phyloP scores from a whole-genome alignment of 2,329 filamentous ascomycete species.

The Gaeumannomyces sp. region DNA sequence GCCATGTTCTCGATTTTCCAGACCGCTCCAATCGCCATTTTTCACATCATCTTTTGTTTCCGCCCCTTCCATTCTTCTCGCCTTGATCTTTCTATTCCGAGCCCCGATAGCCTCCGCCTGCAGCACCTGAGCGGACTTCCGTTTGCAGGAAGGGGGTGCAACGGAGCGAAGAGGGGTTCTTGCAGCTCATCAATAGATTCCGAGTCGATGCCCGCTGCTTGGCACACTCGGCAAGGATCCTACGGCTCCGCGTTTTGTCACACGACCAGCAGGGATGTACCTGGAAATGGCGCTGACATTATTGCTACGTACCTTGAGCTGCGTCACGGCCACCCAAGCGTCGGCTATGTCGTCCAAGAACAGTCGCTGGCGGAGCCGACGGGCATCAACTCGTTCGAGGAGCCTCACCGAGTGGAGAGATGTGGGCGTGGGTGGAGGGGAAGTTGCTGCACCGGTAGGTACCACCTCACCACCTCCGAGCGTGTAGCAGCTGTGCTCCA shows the following conservation, averaged over 20 bases:
- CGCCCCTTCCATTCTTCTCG: background rate
- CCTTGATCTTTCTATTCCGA: background rate
- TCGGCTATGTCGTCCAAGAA: background rate
- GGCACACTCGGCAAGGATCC: background rate
- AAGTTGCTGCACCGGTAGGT: background rate
- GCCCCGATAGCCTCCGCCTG: background rate
- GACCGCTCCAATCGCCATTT: background rate
- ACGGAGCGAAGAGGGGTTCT: background rate
- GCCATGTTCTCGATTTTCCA: background rate
- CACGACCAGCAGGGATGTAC: background rate
- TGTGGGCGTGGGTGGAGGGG: background rate
- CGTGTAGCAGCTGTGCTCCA: background rate
- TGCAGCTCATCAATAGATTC: background rate
- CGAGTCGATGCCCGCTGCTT: background rate
- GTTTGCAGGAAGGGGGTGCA: background rate
- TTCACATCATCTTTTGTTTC: background rate
- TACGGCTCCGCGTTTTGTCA: background rate
- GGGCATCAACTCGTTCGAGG: background rate
- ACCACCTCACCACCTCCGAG: too few species aligned
- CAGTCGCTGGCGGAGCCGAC: background rate
- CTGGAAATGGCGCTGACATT: background rate
- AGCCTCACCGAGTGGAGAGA: too few species aligned
- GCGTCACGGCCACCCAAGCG: too few species aligned
- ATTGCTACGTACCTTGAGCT: background rate
- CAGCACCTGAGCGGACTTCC: background rate